Evolutionary conservation across 2,329 filamentous ascomycete genomes (phyloP), one percentile per base, ranked within the genome.

Genomic region (Fusarium lateritium): DNA sequence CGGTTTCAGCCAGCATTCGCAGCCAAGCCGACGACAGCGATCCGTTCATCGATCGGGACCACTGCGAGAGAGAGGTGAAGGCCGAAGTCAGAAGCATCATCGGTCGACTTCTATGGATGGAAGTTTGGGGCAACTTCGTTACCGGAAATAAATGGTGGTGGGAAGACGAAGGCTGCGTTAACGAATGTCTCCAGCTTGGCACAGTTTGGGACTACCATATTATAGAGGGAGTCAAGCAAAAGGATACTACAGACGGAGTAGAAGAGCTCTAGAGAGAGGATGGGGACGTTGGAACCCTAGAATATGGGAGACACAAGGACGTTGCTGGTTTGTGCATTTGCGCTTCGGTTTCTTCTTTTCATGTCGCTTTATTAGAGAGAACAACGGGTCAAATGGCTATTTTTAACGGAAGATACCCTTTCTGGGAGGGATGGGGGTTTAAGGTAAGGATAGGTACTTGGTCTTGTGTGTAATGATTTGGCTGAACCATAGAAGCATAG

Each of bases 201-300:
- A 90, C 88, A 1, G 81, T 82, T 56, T 90, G 87, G 86, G 85
- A 89, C 66, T 89, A 88, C 71, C 83, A 83, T 52, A 77, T 87
- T 21, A 85, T 90, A 59, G 82, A 87, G 56, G 87, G 84, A 2
- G 81, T 88, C 28, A 89, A 87, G 71, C 81, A 80, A 55, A 44
- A 39, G 26, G 38, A 62, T 3, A 54, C n/a, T 21, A 31, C 46
- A 59, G 39, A 57, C 21, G 56, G 52, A 24, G 40, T 54, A 34
- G 46, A 60, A 26, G 31, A 22, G 14, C 39, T 51, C 15, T 15
- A 53, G 55, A 49, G 21, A 31, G n/a, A 26, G 22, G 6, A 26
- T 10, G 4, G 24, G 13, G 19, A 26, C n/a, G 10, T 44, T 56
- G 53, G 53, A 17, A 50, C 5, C 38, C n/a, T 57, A 57, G 46